Conservation (phyloP, 2,329 filamentous ascomycete species). For the Didymella pomorum region DNA sequence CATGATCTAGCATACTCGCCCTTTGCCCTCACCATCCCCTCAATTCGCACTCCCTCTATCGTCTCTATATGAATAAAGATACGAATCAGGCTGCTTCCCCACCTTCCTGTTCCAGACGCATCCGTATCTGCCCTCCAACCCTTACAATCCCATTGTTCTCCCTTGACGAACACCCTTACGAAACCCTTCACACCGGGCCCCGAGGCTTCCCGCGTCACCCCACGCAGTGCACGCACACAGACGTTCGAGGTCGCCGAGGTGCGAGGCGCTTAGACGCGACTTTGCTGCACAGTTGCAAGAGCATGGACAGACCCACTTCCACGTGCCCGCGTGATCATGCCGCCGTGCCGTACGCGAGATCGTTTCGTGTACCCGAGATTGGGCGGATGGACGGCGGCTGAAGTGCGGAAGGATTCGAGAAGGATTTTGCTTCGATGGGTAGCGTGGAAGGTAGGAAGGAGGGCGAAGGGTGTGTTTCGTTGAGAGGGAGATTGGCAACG, state of each 20-base stretch:
- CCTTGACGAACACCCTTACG: not conserved
- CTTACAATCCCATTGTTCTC: slow-evolving; percentile 2
- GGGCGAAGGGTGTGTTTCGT: not conserved
- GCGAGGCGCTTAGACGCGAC: not conserved
- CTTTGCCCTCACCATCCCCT: not conserved
- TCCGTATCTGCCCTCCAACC: not conserved
- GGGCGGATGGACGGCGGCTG: not conserved
- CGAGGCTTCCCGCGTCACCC: not conserved
- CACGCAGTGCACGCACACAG: not conserved
- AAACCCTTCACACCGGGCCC: no score
- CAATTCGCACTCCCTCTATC: not conserved
- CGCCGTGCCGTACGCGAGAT: not conserved
- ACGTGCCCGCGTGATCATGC: not conserved
- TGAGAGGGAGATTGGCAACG: not conserved
- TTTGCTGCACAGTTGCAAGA: not conserved
- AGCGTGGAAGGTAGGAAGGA: not conserved
- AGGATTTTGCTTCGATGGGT: not conserved
- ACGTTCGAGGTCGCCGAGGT: not conserved
- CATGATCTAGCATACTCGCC: not conserved
- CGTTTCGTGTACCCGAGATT: not conserved
- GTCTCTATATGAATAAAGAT: not conserved
- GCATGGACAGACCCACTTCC: not conserved
- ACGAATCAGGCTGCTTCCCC: not conserved
- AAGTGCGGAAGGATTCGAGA: slow-evolving; percentile 1
- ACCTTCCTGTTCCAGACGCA: not conserved